A percentile compares a stretch with the other conserved stretches of the same genome.
These are phyloP conservation scores for Rhodamnia rubescens DNA, from an alignment of 345 rosid genomes.

Conservation along the genomic window DNA sequence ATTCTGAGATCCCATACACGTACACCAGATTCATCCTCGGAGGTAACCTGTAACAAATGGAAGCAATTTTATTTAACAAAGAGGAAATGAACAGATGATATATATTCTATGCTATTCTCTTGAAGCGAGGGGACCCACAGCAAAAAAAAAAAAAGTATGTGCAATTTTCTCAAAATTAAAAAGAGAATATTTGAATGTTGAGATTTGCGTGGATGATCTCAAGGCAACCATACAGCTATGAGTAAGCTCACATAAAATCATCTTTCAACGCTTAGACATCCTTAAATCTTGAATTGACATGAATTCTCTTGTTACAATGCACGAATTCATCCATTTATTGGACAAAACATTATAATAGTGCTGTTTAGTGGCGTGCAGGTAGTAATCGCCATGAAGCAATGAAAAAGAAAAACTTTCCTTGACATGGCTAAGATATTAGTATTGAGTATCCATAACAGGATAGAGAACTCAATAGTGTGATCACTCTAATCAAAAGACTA, in stretches of 20 bases:
- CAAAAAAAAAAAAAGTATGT: not conserved
- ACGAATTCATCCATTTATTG: not conserved
- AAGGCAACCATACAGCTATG: not conserved
- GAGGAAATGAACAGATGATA: not conserved
- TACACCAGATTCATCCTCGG: slow-evolving; percentile 74
- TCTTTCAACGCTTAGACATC: not conserved
- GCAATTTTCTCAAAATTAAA: not conserved
- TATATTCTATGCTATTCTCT: not conserved
- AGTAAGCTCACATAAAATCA: not conserved
- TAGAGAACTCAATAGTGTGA: not conserved
- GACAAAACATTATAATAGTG: not conserved
- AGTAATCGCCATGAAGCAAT: not conserved
- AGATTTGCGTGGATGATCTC: not conserved
- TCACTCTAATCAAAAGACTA: not conserved
- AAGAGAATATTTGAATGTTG: not conserved
- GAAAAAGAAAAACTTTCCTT: not conserved
- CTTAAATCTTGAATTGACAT: not conserved
- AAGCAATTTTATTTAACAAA: not conserved
- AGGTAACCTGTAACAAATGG: slow-evolving; percentile 42
- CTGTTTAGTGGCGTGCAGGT: not conserved
- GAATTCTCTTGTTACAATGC: not conserved
- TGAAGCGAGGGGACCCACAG: not conserved
- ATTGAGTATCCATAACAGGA: not conserved
- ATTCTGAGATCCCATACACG: slow-evolving; percentile 71
- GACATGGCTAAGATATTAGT: not conserved